These are phyloP conservation scores for Erythrophleum fordii DNA, from an alignment of 306 rosid genomes.

Conservation along the genomic window DNA sequence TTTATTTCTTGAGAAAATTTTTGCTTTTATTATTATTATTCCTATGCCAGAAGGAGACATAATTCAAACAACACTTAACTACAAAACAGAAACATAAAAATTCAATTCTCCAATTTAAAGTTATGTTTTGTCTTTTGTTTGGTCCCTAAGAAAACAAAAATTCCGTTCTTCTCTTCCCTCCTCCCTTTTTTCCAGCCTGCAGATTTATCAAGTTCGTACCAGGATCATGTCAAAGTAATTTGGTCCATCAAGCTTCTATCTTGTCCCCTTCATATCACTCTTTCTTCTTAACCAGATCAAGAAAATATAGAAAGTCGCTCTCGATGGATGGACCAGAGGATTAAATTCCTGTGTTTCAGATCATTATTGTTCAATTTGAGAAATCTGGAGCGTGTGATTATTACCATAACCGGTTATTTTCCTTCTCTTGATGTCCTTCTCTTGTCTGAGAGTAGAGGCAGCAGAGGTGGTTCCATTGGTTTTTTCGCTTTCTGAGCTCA, in stretches of 20 bases:
- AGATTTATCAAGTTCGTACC: conserved; percentile 24
- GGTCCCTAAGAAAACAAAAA: conserved; percentile 43
- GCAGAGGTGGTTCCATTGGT: conserved; percentile 35
- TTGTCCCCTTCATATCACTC: not conserved
- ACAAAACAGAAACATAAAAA: conserved; percentile 41
- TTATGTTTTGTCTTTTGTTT: conserved; percentile 63
- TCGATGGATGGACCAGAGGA: conserved; percentile 18
- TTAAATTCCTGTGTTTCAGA: conserved; percentile 31
- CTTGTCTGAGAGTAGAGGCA: conserved; percentile 41
- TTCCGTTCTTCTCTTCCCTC: conserved; percentile 22
- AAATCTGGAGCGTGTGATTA: conserved; percentile 51
- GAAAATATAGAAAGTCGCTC: conserved; percentile 40
- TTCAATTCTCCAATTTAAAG: conserved; percentile 54
- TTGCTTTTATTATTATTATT: conserved; percentile 23
- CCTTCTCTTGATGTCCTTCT: conserved; percentile 63
- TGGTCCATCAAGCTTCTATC: conserved; percentile 24
- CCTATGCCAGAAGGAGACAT: conserved; percentile 44
- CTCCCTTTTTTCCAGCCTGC: conserved; percentile 15
- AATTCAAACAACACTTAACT: conserved; percentile 33
- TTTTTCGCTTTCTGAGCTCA: conserved; percentile 69
- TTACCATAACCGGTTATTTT: conserved; percentile 44
- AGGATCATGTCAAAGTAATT: conserved; percentile 37
- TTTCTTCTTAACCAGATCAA: not conserved
- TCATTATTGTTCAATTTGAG: conserved; percentile 47
- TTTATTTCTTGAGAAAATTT: conserved; percentile 35